These are phyloP conservation scores for Eremochloa ophiuroides DNA, from an alignment of 176 grass and related monocot genomes.

Conservation along the genomic window DNA sequence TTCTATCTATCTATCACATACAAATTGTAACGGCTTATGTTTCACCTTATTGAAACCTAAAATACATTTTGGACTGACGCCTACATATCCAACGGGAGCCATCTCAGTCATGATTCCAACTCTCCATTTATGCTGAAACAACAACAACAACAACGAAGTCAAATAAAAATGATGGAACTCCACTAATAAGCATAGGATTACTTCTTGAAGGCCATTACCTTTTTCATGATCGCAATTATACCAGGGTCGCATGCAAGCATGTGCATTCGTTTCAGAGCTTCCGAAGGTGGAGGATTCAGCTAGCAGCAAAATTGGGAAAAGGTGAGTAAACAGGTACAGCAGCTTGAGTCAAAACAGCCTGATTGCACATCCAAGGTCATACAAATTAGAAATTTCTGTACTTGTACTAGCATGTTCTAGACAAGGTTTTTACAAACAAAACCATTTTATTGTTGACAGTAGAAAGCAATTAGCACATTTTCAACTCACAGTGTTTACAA, in stretches of 20 bases:
- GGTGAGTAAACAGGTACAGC: not conserved
- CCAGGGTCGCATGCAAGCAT: conserved; percentile 96
- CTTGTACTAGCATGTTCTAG: not conserved
- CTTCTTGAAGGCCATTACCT: conserved; percentile 49
- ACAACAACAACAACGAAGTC: not conserved
- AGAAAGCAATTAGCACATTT: not conserved
- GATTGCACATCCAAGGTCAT: not conserved
- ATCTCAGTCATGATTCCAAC: conserved; percentile 97
- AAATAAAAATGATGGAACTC: conserved; percentile 6
- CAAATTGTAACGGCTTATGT: not conserved
- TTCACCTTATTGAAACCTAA: conserved; percentile 96
- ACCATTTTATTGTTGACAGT: not conserved
- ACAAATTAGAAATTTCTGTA: not conserved
- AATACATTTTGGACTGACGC: conserved; percentile 86
- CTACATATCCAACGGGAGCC: conserved; percentile 94
- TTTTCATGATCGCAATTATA: conserved; percentile 96
- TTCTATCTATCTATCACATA: not conserved
- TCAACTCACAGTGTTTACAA: not conserved
- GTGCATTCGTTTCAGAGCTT: conserved; percentile 98
- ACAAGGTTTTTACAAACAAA: not conserved
- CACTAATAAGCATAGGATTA: not conserved
- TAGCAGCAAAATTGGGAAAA: conserved; percentile 34
- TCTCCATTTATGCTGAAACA: conserved; percentile 87
- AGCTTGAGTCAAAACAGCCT: not conserved
- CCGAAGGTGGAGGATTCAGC: conserved; percentile 78